A percentile compares a stretch with the other conserved stretches of the same genome.
Evolutionary conservation across 1,139 yeast species (phyloP).

Genomic region (Taiozyma sp.): DNA sequence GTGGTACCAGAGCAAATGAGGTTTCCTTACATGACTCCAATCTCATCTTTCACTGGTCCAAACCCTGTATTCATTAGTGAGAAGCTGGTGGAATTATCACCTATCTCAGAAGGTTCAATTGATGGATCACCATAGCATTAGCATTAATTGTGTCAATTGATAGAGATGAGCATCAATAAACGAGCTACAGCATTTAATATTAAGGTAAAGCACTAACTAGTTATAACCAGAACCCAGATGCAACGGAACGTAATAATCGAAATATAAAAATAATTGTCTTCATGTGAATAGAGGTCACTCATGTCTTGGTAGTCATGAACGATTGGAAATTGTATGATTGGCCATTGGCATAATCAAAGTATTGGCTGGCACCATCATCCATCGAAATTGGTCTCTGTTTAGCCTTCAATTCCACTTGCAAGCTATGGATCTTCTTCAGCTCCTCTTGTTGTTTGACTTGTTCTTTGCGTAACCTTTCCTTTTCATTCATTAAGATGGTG

Average conservation of each 20-base stretch:
- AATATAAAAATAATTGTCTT: neutral
- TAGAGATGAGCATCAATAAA: neutral
- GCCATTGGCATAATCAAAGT: slow-evolving; percentile 15
- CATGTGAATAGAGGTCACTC: neutral
- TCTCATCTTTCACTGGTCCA: slow-evolving; percentile 18
- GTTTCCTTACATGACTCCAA: slow-evolving; percentile 18
- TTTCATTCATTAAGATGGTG: slow-evolving; percentile 16
- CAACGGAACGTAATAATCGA: neutral
- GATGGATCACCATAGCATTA: slow-evolving; percentile 15
- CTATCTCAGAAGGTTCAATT: slow-evolving; percentile 22
- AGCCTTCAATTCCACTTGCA: slow-evolving; percentile 9
- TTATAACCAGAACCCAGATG: neutral
- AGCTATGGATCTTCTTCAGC: slow-evolving; percentile 7
- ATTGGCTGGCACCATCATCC: slow-evolving; percentile 5
- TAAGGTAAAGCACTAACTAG: neutral
- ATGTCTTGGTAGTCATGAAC: slow-evolving; percentile 8
- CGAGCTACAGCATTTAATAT: neutral
- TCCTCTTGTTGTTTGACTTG: slow-evolving; percentile 10
- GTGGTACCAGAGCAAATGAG: neutral
- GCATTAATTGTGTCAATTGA: neutral
- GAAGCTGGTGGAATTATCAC: slow-evolving; percentile 18
- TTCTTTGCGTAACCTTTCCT: slow-evolving; percentile 9
- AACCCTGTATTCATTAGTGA: slow-evolving; percentile 15
- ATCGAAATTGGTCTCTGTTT: slow-evolving; percentile 1
- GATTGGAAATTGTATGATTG: slow-evolving; percentile 14